phyloP scores from a whole-genome alignment of 768 basidiomycete genomes.

The Xanthoconium purpureum region DNA sequence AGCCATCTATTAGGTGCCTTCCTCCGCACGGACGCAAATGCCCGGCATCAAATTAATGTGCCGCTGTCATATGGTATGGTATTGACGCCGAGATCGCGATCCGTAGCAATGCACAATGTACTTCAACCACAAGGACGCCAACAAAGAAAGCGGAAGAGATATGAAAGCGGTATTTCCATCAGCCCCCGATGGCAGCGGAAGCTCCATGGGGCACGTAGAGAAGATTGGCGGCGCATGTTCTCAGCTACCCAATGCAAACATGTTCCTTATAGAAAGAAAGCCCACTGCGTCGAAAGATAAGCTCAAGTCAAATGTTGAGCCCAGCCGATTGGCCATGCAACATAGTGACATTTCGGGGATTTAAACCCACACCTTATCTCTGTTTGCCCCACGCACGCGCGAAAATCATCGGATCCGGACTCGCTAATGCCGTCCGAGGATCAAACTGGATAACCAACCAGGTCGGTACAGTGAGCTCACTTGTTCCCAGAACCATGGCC shows the following conservation, averaged over 20 bases:
- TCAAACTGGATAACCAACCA: conserved; percentile 2
- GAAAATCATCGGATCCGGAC: background rate
- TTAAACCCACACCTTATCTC: background rate
- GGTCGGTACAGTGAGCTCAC: background rate
- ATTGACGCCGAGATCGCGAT: conserved; percentile 1
- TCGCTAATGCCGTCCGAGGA: conserved; percentile 3
- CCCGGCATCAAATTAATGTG: background rate
- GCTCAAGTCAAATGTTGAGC: background rate
- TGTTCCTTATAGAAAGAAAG: background rate
- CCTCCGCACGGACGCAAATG: background rate
- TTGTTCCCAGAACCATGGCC: background rate
- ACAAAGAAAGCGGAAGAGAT: background rate
- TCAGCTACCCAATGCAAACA: background rate
- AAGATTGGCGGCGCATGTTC: background rate
- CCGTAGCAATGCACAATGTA: background rate
- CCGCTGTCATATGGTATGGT: background rate
- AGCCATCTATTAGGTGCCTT: background rate
- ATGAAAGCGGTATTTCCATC: background rate
- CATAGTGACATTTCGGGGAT: background rate
- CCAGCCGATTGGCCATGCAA: background rate
- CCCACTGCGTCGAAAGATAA: background rate
- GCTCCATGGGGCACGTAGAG: background rate
- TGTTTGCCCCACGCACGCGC: background rate
- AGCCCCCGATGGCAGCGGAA: background rate
- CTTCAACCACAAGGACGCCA: background rate